These are phyloP conservation scores for Trypanosoma conorhini DNA, from an alignment of 208 protist species.

Conservation along the genomic window DNA sequence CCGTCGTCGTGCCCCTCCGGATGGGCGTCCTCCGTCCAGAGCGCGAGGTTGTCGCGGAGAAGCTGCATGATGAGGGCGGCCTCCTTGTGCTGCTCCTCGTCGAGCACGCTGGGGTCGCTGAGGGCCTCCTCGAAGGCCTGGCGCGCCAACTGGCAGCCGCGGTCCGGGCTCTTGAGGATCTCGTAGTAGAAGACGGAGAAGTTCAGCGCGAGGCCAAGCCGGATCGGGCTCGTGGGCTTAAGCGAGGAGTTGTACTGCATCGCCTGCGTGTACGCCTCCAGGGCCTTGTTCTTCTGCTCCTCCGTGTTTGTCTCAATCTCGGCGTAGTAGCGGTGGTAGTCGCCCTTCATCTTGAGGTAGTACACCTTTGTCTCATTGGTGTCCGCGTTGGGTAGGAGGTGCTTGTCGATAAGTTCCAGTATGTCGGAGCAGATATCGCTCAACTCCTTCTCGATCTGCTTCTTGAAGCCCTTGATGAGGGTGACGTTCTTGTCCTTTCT, in stretches of 20 bases:
- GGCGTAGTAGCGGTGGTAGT: conserved; percentile 98
- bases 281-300: conserved; percentile 87
- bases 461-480: conserved; percentile 96
- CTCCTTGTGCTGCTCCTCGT: conserved; percentile 99
- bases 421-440: conserved; percentile 97
- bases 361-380: conserved; percentile 90
- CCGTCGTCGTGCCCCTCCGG: conserved; percentile 80
- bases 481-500: conserved; percentile 90
- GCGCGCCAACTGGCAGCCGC: conserved; percentile 97
- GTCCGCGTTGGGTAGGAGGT: conserved; percentile 94
- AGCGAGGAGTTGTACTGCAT: conserved; percentile 79
- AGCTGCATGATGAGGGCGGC: conserved; percentile 99
- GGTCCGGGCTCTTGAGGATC: conserved; percentile 97
- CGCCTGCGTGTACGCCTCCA: conserved; percentile 91
- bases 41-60: conserved; percentile 98
- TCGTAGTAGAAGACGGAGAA: conserved; percentile 99
- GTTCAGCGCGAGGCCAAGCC: conserved; percentile 99
- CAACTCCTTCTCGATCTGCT: conserved; percentile 98
- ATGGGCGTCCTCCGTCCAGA: conserved; percentile 97
- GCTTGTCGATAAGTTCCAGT: conserved; percentile 94
- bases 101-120: conserved; percentile 96
- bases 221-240: conserved; percentile 96
- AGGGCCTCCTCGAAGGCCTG: conserved; percentile 98
- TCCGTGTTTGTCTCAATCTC: conserved; percentile 85
- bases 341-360: conserved; percentile 96